Conservation (phyloP, 1,139 yeast species). For the Kodamaea alishanica region DNA sequence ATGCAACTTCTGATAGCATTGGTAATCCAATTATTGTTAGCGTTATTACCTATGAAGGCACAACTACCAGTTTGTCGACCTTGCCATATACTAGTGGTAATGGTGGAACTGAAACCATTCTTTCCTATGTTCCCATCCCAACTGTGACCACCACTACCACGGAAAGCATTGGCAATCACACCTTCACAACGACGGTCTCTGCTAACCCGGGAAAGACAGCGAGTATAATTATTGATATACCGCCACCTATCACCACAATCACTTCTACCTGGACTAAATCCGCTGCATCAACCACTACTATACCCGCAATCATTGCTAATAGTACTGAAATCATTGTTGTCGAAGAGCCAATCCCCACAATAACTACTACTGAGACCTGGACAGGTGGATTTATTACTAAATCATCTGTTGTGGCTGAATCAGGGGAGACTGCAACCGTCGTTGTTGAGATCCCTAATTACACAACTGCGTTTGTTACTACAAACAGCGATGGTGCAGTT, state of each 20-base stretch:
- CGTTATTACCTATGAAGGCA: conserved; percentile 3
- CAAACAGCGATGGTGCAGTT: conserved; percentile 6
- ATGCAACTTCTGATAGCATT: no score
- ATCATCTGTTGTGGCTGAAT: conserved; percentile 2
- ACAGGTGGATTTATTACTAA: conserved; percentile 7
- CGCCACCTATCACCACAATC: conserved; percentile 13
- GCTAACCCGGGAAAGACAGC: conserved; percentile 13
- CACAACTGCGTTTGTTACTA: conserved; percentile 11
- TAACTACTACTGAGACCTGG: conserved; percentile 5
- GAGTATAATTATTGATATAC: conserved; percentile 13
- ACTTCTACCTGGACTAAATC: conserved; percentile 7
- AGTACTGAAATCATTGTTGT: conserved; percentile 5
- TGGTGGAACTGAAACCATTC: conserved; percentile 11
- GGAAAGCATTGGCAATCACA: conserved; percentile 5
- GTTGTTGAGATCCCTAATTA: conserved; percentile 16
- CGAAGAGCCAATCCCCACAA: conserved; percentile 8
- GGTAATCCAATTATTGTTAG: conserved; percentile 4
- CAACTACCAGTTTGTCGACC: conserved; percentile 10
- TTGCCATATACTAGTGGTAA: conserved; percentile 11
- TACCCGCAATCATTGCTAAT: conserved; percentile 1
- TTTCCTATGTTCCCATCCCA: conserved; percentile 7
- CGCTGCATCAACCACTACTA: neutral
- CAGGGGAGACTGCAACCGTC: conserved; percentile 15
- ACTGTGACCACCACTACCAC: conserved; percentile 10
- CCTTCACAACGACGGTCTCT: conserved; percentile 4